Conservation (phyloP, 768 basidiomycete species). For the Strobilomyces echinocephalus region DNA sequence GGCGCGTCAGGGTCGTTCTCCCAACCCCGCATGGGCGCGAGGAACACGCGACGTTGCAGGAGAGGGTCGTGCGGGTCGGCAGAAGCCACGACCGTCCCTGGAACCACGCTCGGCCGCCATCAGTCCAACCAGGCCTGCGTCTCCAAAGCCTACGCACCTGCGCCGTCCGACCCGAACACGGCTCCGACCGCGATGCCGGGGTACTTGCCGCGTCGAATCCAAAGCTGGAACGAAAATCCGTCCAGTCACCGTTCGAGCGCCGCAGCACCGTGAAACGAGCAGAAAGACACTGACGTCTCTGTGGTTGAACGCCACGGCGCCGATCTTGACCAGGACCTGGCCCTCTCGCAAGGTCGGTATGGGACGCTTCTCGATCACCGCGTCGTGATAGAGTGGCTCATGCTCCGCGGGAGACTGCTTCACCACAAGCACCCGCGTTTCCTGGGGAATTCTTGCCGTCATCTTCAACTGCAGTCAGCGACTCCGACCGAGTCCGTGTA, state of each 20-base stretch:
- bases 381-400: conserved; percentile 53
- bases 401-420: conserved; percentile 36
- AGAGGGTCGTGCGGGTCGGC: conserved; percentile 50
- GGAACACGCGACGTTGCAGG: conserved; percentile 62
- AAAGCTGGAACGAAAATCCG: conserved; percentile 43
- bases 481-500: too few species aligned
- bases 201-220: conserved; percentile 68
- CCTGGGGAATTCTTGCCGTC: conserved; percentile 31
- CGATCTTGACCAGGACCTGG: conserved; percentile 63
- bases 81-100: conserved; percentile 63
- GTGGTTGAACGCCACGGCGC: conserved; percentile 73
- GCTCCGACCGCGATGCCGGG: conserved; percentile 56
- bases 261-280: neutral
- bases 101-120: neutral
- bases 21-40: conserved; percentile 79
- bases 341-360: conserved; percentile 49
- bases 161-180: conserved; percentile 69
- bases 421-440: conserved; percentile 47
- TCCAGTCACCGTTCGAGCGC: neutral
- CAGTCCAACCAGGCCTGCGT: too few species aligned
- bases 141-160: conserved; percentile 41
- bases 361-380: conserved; percentile 44
- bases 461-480: neutral
- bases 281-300: conserved; percentile 48
- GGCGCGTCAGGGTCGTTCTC: conserved; percentile 58